Evolutionary conservation across 257 asterid genomes (phyloP).

Genomic region (Scutellaria baicalensis): DNA sequence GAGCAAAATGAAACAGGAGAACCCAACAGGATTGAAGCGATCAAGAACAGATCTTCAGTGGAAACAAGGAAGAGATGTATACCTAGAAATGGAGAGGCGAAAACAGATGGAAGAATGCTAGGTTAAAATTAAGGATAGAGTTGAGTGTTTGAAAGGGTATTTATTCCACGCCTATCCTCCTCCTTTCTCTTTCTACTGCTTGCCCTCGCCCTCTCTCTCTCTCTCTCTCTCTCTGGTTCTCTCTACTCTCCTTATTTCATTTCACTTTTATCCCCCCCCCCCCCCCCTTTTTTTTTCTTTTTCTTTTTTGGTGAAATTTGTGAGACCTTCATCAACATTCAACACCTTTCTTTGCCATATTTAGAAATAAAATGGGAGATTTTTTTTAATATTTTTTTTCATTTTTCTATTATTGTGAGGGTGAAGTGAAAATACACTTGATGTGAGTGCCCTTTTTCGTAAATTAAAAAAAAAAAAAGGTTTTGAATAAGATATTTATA

Average conservation of each 20-base stretch:
- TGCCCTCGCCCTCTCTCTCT: neutral
- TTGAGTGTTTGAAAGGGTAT: neutral
- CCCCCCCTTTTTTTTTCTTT: too few species aligned
- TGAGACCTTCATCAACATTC: too few species aligned
- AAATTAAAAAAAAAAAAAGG: too few species aligned
- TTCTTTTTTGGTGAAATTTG: too few species aligned
- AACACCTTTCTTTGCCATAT: too few species aligned
- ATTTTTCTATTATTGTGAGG: too few species aligned
- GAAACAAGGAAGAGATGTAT: neutral
- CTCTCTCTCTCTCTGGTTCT: neutral
- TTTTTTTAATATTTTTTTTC: too few species aligned
- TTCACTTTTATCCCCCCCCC: neutral
- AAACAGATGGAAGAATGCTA: slow-evolving; percentile 9
- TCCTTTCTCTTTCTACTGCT: neutral
- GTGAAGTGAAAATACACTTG: too few species aligned
- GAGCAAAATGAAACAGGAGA: slow-evolving; percentile 1
- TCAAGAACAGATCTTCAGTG: slow-evolving; percentile 32
- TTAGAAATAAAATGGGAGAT: too few species aligned
- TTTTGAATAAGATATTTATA: too few species aligned
- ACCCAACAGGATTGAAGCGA: slow-evolving; percentile 19
- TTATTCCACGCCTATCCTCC: slow-evolving; percentile 11
- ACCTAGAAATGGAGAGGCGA: slow-evolving; percentile 7
- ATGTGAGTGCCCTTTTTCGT: too few species aligned
- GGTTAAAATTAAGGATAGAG: slow-evolving; percentile 11
- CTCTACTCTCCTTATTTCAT: neutral